These are phyloP conservation scores for Pyracantha coccinea DNA, from an alignment of 331 rosid species.

Conservation along the genomic window DNA sequence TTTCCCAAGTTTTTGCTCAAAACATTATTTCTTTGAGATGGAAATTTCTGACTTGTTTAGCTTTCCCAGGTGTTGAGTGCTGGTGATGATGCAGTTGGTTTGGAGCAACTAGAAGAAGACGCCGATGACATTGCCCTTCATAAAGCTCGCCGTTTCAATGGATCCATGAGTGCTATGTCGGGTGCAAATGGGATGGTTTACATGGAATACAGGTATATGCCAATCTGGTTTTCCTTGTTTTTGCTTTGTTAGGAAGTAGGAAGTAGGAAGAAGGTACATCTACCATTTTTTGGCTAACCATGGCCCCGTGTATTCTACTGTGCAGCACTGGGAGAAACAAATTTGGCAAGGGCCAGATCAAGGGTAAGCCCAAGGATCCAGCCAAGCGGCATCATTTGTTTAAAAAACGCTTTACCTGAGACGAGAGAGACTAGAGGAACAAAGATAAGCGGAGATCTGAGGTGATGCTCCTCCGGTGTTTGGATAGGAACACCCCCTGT, in stretches of 20 bases:
- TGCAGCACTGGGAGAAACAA: constrained; percentile 59
- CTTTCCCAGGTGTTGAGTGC: constrained; percentile 71
- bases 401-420: constrained; percentile 46
- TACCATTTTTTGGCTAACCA: not conserved
- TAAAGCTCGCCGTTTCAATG: constrained; percentile 56
- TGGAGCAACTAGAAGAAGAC: constrained; percentile 90
- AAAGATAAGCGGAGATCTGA: not conserved
- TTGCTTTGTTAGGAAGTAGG: not conserved
- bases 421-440: not conserved
- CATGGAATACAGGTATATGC: constrained; percentile 85
- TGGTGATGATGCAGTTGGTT: constrained; percentile 86
- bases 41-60: constrained; percentile 6
- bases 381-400: constrained; percentile 70
- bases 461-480: not conserved
- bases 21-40: not conserved
- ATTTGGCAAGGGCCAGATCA: constrained; percentile 52
- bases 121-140: constrained; percentile 78
- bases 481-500: not conserved
- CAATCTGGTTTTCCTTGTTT: not conserved
- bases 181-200: constrained; percentile 91
- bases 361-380: constrained; percentile 92
- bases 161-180: constrained; percentile 91
- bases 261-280: not conserved
- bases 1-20: constrained; percentile 1
- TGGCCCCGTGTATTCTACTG: not conserved